phyloP scores from a whole-genome alignment of 192 early-diverging fungal species.

The Umbelopsis ramanniana region DNA sequence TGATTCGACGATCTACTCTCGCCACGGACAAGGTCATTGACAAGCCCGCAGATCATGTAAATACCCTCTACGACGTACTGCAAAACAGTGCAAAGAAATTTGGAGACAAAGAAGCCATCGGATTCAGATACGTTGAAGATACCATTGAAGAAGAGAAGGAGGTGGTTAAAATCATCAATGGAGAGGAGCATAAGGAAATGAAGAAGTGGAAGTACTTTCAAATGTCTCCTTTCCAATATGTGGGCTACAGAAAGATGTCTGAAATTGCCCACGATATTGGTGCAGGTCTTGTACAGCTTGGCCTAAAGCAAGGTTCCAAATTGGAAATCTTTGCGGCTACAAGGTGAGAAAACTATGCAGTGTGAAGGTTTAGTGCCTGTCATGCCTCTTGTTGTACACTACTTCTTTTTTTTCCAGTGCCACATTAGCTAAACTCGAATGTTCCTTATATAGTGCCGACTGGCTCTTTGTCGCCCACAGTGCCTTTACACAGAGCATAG shows the following conservation, averaged over 20 bases:
- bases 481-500: conserved; percentile 74
- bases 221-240: conserved; percentile 80
- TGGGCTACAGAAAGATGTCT: conserved; percentile 75
- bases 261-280: conserved; percentile 62
- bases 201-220: conserved; percentile 88
- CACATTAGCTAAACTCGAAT: background rate
- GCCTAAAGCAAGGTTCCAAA: conserved; percentile 48
- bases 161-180: conserved; percentile 61
- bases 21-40: conserved; percentile 49
- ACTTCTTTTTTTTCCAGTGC: background rate
- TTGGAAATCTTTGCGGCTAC: conserved; percentile 75
- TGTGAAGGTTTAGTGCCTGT: background rate
- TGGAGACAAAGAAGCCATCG: conserved; percentile 67
- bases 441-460: conserved; percentile 46
- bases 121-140: conserved; percentile 67
- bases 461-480: conserved; percentile 76
- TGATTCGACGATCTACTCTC: conserved; percentile 49
- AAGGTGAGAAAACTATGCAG: conserved; percentile 45
- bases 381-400: background rate
- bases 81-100: conserved; percentile 57
- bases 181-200: conserved; percentile 61
- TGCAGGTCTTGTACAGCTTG: conserved; percentile 73
- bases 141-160: conserved; percentile 79
- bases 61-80: conserved; percentile 77
- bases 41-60: conserved; percentile 50